Evolutionary conservation across 2,329 filamentous ascomycete species (phyloP), one percentile per base, ranked within the genome.

Genomic region (Talaromyces sp.): DNA sequence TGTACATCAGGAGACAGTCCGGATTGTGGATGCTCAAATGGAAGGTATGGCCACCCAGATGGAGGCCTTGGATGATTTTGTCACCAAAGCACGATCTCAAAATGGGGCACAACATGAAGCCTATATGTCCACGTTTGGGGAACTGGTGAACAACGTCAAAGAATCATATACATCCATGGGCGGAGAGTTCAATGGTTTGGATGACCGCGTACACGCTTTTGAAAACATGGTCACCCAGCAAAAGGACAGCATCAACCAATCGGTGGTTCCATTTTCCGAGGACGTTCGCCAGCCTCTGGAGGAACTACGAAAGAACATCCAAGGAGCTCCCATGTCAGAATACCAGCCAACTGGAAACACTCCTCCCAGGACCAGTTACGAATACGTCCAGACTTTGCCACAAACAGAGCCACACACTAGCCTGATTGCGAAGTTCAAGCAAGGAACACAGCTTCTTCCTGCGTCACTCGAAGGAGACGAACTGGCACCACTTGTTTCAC

Each of bases 11-110:
- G 90, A 96, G 76, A 97, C 93, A 0, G 86, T 96, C 32, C 88
- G 88, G 7, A 93, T 96, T 62, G 93, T 98, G 13, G 90, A 93
- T 70, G 88, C 90, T 61, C 95, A 99, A 77, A 90, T 96, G 78
- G 84, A 85, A 60, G 91, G 96, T 67, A 89, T 99, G 71, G 88
- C 90, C 63, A 84, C 82, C n/a, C 92, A 98, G 75, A 93, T 99
- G 85, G 85, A 88, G 61, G 90, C 91, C 1, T 83, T 99, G 8
- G 93, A 98, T 69, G 91, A 93, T 66, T 96, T 97, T 68, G 92
- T 98, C 44, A 84, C 88, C 33, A 87, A 90, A 33, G 92, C 96
- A 56, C 86, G 88, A 63, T 85, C 85, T 1, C 89, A 96, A 69
- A 98, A 96, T 72, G 85, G 88, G 32, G 81, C 82, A 19, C 92